These are phyloP conservation scores for Claviceps digitariae DNA, from an alignment of 2,329 filamentous ascomycete genomes.

Conservation along the genomic window DNA sequence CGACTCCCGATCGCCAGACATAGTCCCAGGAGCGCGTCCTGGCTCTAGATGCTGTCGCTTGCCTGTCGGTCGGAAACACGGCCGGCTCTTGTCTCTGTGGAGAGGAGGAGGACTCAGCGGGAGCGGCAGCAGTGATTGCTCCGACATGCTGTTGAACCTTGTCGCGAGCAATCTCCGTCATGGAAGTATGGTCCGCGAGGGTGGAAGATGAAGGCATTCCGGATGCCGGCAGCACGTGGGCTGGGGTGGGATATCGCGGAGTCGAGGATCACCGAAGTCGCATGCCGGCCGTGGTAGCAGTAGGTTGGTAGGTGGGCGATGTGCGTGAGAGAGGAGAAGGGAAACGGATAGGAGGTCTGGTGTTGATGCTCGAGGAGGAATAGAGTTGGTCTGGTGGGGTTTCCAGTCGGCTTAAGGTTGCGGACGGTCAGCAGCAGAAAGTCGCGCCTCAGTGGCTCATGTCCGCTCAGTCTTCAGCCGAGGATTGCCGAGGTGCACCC, in stretches of 20 bases:
- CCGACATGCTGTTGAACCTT: constrained; percentile 16
- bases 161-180: constrained; percentile 35
- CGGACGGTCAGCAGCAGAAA: no score
- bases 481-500: constrained; percentile 8
- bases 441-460: no score
- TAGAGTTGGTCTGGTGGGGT: no score
- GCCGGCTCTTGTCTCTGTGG: constrained; percentile 21
- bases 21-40: constrained; percentile 65
- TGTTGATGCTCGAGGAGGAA: background rate
- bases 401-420: background rate
- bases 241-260: constrained; percentile 1
- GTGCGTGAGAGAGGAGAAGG: background rate
- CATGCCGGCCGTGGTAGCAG: constrained; percentile 1
- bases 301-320: background rate
- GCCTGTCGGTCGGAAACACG: constrained; percentile 37
- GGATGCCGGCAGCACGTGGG: constrained; percentile 5
- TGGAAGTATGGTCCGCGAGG: constrained; percentile 43
- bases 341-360: background rate
- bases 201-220: constrained; percentile 44
- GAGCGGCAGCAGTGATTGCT: constrained; percentile 6
- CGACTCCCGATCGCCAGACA: constrained; percentile 66
- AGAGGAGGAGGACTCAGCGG: constrained; percentile 5
- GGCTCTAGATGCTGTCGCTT: constrained; percentile 27
- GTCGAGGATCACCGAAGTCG: constrained; percentile 11
- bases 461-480: constrained; percentile 4